These are phyloP conservation scores for Penicillium longicatenatum DNA, from an alignment of 495 filamentous ascomycete species.

Conservation along the genomic window DNA sequence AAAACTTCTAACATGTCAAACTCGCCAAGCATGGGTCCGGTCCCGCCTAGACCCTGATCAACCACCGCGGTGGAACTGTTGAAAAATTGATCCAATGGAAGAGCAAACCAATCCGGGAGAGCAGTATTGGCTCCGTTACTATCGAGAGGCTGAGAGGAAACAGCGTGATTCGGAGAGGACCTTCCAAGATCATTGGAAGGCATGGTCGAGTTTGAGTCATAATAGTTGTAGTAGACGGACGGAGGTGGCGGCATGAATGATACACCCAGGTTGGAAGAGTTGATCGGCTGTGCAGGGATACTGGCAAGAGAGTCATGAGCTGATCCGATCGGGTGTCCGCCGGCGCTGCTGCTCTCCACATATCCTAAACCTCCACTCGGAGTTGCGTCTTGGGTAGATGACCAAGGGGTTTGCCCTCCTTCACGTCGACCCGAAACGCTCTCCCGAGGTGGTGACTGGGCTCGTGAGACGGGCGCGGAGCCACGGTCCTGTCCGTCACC, in stretches of 20 bases:
- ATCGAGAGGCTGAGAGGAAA: conserved; percentile 37
- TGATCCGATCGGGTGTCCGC: conserved; percentile 31
- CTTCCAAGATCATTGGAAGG: conserved; percentile 35
- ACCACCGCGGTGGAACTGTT: conserved; percentile 51
- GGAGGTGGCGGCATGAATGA: conserved; percentile 54
- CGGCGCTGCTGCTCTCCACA: conserved; percentile 32
- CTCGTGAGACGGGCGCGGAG: conserved; percentile 37
- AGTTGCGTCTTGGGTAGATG: conserved; percentile 28
- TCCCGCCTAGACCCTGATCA: conserved; percentile 51
- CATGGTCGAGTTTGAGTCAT: conserved; percentile 40
- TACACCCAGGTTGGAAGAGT: conserved; percentile 49
- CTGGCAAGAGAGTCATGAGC: conserved; percentile 46
- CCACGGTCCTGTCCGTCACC: conserved; percentile 42
- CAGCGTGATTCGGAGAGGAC: conserved; percentile 27
- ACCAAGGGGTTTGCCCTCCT: conserved; percentile 36
- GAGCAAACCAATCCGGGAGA: conserved; percentile 48
- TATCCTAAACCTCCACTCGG: conserved; percentile 33
- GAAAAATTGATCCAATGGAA: conserved; percentile 54
- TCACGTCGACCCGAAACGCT: conserved; percentile 33
- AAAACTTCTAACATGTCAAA: conserved; percentile 53
- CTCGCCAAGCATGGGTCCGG: conserved; percentile 50
- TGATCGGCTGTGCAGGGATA: conserved; percentile 51
- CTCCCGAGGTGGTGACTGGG: conserved; percentile 42
- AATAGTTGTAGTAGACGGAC: conserved; percentile 51
- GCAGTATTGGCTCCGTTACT: conserved; percentile 26